Percentiles rank a stretch among this genome's conserved stretches.
Conservation (phyloP, 2,329 filamentous ascomycete genomes). For the Juglanconis oblonga region DNA sequence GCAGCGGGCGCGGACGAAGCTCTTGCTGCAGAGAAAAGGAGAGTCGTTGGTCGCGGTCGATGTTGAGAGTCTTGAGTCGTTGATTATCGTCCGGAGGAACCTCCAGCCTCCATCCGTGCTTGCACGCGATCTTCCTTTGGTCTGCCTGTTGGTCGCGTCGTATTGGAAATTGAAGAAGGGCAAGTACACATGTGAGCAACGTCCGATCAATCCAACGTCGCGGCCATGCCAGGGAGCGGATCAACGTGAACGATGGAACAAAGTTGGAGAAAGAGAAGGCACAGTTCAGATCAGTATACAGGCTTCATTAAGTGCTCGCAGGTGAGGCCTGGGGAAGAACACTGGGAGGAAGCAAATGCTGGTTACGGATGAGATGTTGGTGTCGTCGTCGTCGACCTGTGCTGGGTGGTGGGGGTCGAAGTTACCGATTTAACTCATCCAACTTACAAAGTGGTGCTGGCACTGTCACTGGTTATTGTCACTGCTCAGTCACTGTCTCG, state of each 20-base stretch:
- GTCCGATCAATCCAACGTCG: background rate
- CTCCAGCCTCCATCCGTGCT: constrained; percentile 1
- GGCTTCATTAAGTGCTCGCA: constrained; percentile 25
- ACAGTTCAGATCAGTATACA: constrained; percentile 26
- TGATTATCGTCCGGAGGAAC: background rate
- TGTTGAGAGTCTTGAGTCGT: constrained; percentile 4
- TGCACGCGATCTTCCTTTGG: background rate
- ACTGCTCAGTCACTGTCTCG: too few relatives aligned
- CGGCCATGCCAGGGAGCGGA: constrained; percentile 4
- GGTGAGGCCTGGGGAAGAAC: constrained; percentile 24
- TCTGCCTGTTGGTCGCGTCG: too few relatives aligned
- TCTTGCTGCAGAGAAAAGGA: constrained; percentile 9
- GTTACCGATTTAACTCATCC: too few relatives aligned
- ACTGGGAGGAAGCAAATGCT: constrained; percentile 5
- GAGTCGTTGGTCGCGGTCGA: background rate
- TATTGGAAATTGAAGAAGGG: too few relatives aligned
- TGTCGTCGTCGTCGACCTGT: background rate
- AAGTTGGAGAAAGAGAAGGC: constrained; percentile 14
- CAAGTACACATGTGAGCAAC: too few relatives aligned
- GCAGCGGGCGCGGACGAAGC: constrained; percentile 7
- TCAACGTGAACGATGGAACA: constrained; percentile 7
- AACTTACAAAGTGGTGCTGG: too few relatives aligned
- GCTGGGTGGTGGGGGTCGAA: background rate
- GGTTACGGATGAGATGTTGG: constrained; percentile 9
- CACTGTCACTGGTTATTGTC: too few relatives aligned